A percentile compares a stretch with the other conserved stretches of the same genome.
Evolutionary conservation across 2,329 filamentous ascomycete species (phyloP).

Genomic region (Fusarium brevicatenulatum): DNA sequence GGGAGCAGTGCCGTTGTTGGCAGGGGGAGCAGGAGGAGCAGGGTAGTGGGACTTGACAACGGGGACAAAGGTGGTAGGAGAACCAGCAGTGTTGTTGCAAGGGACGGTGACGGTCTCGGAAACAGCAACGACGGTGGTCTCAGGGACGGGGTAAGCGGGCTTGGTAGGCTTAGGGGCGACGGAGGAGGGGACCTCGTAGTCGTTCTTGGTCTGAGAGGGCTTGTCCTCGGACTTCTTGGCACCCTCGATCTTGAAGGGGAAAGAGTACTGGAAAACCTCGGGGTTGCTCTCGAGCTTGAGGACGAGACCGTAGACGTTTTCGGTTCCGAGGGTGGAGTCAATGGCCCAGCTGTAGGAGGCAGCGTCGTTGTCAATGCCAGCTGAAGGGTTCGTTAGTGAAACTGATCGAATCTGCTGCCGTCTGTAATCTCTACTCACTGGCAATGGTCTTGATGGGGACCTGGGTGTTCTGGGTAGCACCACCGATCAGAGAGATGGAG

Average conservation of each 20-base stretch:
- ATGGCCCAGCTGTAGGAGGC: constrained; percentile 63
- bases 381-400: constrained; percentile 46
- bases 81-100: constrained; percentile 41
- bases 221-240: constrained; percentile 30
- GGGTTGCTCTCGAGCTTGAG: constrained; percentile 61
- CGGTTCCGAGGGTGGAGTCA: constrained; percentile 54
- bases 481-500: constrained; percentile 66
- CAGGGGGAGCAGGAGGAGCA: constrained; percentile 31
- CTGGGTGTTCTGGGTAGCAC: constrained; percentile 56
- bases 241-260: constrained; percentile 66
- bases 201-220: constrained; percentile 8
- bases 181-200: constrained; percentile 38
- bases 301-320: constrained; percentile 66
- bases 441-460: constrained; percentile 56
- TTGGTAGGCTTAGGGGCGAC: constrained; percentile 41
- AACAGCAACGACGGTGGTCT: constrained; percentile 41
- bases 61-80: constrained; percentile 36
- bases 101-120: constrained; percentile 35
- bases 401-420: not conserved
- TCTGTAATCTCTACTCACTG: constrained; percentile 57
- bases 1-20: constrained; percentile 21
- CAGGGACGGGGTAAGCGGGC: constrained; percentile 22
- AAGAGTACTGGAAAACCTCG: constrained; percentile 68
- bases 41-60: constrained; percentile 38
- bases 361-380: constrained; percentile 56